These are phyloP conservation scores for Trichoderma lentiforme DNA, from an alignment of 2,329 filamentous ascomycete genomes.

Conservation along the genomic window DNA sequence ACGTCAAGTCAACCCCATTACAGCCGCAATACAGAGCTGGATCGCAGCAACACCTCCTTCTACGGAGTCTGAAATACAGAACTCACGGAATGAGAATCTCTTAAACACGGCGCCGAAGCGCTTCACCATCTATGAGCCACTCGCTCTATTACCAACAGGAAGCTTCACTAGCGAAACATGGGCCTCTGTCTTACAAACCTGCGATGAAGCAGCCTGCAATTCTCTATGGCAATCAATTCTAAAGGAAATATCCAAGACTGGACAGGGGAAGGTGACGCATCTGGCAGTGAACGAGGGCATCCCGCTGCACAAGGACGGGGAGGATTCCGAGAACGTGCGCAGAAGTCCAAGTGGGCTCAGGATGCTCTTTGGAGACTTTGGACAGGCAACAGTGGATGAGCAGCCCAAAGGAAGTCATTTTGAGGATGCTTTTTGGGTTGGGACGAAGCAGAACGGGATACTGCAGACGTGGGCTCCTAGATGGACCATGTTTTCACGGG, in stretches of 20 bases:
- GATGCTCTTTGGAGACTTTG: conserved; percentile 73
- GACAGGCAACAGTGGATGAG: conserved; percentile 38
- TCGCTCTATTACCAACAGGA: conserved; percentile 58
- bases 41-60: conserved; percentile 19
- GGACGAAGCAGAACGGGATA: conserved; percentile 74
- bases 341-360: conserved; percentile 68
- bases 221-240: conserved; percentile 51
- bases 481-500: conserved; percentile 92
- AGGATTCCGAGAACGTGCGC: conserved; percentile 60
- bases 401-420: conserved; percentile 53
- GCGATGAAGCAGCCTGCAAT: conserved; percentile 25
- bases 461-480: conserved; percentile 81
- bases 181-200: conserved; percentile 34
- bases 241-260: conserved; percentile 41
- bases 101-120: conserved; percentile 49
- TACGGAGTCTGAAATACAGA: background rate
- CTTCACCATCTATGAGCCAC: conserved; percentile 59
- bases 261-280: conserved; percentile 47
- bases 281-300: conserved; percentile 62
- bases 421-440: conserved; percentile 70
- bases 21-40: conserved; percentile 32
- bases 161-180: conserved; percentile 49
- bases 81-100: conserved; percentile 30
- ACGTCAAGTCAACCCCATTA: conserved; percentile 31
- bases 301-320: conserved; percentile 40